phyloP scores from a whole-genome alignment of 179 eudicot species.

The Spinacia oleracea region DNA sequence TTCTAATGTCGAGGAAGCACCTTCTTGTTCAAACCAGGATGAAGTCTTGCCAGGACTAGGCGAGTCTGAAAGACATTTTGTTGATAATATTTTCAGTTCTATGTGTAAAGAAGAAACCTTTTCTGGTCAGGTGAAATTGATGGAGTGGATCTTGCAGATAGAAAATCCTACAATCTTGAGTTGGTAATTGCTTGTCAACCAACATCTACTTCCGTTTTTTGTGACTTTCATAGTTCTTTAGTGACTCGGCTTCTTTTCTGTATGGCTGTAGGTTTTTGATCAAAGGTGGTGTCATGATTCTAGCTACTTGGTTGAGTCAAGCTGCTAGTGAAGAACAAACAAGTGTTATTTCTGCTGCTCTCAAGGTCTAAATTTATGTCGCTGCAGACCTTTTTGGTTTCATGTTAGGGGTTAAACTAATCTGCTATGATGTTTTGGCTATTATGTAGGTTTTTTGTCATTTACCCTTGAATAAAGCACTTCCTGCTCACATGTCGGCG shows the following conservation, averaged over 20 bases:
- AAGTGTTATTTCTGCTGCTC: conserved; percentile 63
- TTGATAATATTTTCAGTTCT: conserved; percentile 59
- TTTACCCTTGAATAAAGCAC: conserved; percentile 80
- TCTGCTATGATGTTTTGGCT: conserved; percentile 17
- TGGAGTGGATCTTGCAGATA: conserved; percentile 85
- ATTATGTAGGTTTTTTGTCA: conserved; percentile 72
- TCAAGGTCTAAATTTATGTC: conserved; percentile 51
- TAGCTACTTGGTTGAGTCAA: conserved; percentile 89
- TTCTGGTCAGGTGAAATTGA: conserved; percentile 81
- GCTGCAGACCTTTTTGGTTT: conserved; percentile 16
- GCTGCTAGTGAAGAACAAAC: conserved; percentile 96
- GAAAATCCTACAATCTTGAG: conserved; percentile 61
- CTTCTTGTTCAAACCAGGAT: conserved; percentile 61
- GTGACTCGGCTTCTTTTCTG: conserved; percentile 2
- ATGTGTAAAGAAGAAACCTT: conserved; percentile 89
- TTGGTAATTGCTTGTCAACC: conserved; percentile 49
- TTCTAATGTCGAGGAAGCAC: conserved; percentile 50
- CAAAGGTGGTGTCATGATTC: conserved; percentile 92
- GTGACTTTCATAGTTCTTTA: not conserved
- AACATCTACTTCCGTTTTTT: not conserved
- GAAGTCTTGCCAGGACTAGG: conserved; percentile 55
- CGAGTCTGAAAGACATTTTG: conserved; percentile 64
- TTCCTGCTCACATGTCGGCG: conserved; percentile 88
- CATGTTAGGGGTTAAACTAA: conserved; percentile 1
- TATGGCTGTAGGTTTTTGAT: conserved; percentile 64